These are phyloP conservation scores for Populus tremula DNA, from an alignment of 345 rosid species.

Conservation along the genomic window DNA sequence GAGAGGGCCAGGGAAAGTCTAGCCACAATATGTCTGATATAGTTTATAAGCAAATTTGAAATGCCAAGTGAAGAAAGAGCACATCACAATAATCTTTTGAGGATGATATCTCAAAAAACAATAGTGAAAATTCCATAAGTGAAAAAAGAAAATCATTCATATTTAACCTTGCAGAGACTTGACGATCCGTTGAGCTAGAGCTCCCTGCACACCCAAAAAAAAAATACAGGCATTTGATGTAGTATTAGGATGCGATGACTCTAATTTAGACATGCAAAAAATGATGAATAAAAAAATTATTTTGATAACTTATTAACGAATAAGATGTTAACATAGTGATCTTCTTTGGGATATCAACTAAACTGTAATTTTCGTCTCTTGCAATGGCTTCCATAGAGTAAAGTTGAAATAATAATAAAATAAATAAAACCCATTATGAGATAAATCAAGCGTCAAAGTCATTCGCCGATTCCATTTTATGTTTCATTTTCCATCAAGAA, in stretches of 20 bases:
- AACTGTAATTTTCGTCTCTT: not conserved
- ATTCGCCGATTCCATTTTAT: not conserved
- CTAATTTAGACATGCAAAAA: not conserved
- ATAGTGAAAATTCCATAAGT: not conserved
- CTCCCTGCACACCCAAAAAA: constrained; percentile 41
- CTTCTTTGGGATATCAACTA: not conserved
- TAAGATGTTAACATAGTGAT: not conserved
- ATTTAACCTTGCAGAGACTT: constrained; percentile 54
- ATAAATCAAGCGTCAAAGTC: not conserved
- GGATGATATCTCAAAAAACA: not conserved
- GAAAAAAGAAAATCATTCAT: not conserved
- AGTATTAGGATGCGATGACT: not conserved
- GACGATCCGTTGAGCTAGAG: constrained; percentile 38
- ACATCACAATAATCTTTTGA: not conserved
- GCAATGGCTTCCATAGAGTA: not conserved
- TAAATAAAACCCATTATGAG: not conserved
- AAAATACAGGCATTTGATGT: not conserved
- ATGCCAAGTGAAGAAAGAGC: not conserved
- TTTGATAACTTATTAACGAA: not conserved
- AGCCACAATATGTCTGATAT: not conserved
- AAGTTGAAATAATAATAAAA: constrained; percentile 1
- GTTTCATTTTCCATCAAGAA: not conserved
- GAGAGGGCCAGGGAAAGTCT: not conserved
- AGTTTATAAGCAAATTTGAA: not conserved
- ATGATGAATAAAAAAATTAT: not conserved